phyloP scores from a whole-genome alignment of 768 basidiomycete genomes.

The Boletus rubescentipes region DNA sequence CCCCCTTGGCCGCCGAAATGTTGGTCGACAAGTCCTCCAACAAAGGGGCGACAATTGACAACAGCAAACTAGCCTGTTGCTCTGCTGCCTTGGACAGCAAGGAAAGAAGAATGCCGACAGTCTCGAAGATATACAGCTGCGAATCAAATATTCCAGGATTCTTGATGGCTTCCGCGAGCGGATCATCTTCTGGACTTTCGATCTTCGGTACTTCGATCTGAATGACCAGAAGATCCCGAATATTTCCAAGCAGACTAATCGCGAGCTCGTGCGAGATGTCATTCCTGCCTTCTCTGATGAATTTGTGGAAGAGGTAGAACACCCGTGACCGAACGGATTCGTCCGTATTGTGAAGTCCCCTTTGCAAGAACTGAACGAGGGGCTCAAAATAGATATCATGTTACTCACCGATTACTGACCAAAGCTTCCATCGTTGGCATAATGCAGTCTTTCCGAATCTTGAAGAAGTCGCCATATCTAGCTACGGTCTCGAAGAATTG shows the following conservation, averaged over 20 bases:
- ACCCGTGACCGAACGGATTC: slow-evolving; percentile 69
- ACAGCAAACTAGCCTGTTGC: slow-evolving; percentile 64
- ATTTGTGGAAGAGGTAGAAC: slow-evolving; percentile 91
- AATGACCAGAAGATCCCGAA: slow-evolving; percentile 77
- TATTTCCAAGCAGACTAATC: slow-evolving; percentile 64
- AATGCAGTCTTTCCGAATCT: slow-evolving; percentile 85
- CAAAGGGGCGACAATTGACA: slow-evolving; percentile 81
- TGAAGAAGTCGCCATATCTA: slow-evolving; percentile 97
- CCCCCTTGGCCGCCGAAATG: slow-evolving; percentile 54
- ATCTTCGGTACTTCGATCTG: slow-evolving; percentile 73
- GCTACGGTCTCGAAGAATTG: slow-evolving; percentile 92
- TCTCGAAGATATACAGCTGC: slow-evolving; percentile 94
- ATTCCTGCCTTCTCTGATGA: slow-evolving; percentile 78
- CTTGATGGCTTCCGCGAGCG: slow-evolving; percentile 77
- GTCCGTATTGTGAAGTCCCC: slow-evolving; percentile 84
- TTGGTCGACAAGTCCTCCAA: slow-evolving; percentile 67
- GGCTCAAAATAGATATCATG: neutral
- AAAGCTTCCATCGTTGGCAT: slow-evolving; percentile 86
- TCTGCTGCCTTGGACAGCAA: slow-evolving; percentile 65
- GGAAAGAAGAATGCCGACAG: slow-evolving; percentile 81
- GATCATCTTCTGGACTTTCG: slow-evolving; percentile 70
- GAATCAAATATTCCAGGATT: slow-evolving; percentile 75
- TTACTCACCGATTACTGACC: slow-evolving; percentile 72
- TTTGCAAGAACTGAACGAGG: slow-evolving; percentile 30
- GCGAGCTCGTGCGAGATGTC: slow-evolving; percentile 77